phyloP scores from a whole-genome alignment of 73 alveolate species.

The Paramecium sonneborni region DNA sequence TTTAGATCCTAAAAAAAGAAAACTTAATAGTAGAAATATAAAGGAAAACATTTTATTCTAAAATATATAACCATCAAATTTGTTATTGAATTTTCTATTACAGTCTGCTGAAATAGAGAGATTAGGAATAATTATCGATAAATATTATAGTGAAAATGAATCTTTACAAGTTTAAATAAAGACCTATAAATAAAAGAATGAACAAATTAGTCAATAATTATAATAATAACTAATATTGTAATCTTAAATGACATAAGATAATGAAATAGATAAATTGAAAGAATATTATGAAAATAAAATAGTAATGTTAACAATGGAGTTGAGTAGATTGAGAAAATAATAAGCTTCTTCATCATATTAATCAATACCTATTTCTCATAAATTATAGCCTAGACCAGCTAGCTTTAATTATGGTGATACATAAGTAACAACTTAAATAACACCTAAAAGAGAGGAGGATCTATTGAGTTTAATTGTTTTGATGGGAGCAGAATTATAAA shows the following conservation, averaged over 20 bases:
- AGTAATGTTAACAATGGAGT: slow-evolving; percentile 8
- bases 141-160: neutral
- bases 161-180: neutral
- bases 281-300: slow-evolving; percentile 55
- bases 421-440: neutral
- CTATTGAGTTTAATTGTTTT: neutral
- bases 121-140: neutral
- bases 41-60: neutral
- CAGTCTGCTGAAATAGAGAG: slow-evolving; percentile 38
- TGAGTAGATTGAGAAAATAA: neutral
- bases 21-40: neutral
- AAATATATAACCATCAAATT: neutral
- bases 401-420: neutral
- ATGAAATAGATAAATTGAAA: neutral
- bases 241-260: neutral
- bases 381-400: neutral
- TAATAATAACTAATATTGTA: neutral
- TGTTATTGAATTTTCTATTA: neutral
- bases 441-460: slow-evolving; percentile 8
- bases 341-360: neutral
- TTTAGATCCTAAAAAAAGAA: slow-evolving; percentile 45
- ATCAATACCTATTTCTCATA: neutral
- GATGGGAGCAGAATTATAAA: slow-evolving; percentile 36
- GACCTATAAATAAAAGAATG: neutral
- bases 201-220: neutral